Conservation (phyloP, 2,329 filamentous ascomycete species). For the Ophidiomyces ophidiicola region DNA sequence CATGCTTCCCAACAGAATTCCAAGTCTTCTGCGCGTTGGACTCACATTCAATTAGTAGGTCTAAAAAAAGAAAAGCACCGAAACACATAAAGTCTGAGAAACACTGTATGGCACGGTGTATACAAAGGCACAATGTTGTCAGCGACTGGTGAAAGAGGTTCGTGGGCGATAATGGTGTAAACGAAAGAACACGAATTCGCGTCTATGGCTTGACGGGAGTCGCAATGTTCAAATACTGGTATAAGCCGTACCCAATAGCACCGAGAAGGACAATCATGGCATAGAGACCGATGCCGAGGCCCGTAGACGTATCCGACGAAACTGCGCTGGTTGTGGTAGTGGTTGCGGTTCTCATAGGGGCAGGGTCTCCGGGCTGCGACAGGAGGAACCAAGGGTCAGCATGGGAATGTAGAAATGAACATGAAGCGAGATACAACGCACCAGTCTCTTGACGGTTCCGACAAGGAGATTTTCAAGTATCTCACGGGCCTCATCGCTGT, state of each 20-base stretch:
- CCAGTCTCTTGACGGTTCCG: constrained; percentile 67
- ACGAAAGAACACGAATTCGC: neutral
- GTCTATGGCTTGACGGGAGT: constrained; percentile 10
- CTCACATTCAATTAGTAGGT: constrained; percentile 3
- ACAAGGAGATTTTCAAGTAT: constrained; percentile 68
- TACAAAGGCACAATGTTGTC: constrained; percentile 4
- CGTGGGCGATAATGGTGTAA: neutral
- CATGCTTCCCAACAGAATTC: no score
- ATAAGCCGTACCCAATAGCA: constrained; percentile 63
- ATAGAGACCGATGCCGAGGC: constrained; percentile 68
- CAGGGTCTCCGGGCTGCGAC: constrained; percentile 58
- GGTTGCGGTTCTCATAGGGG: constrained; percentile 47
- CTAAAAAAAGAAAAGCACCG: constrained; percentile 1
- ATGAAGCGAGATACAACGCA: constrained; percentile 35
- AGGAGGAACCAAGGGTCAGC: constrained; percentile 4
- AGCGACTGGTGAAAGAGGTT: neutral
- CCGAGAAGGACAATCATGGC: constrained; percentile 67
- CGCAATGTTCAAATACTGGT: constrained; percentile 55
- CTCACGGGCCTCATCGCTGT: constrained; percentile 96
- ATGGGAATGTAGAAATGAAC: constrained; percentile 1
- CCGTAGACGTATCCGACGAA: constrained; percentile 24
- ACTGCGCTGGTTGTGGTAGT: constrained; percentile 37
- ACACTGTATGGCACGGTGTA: constrained; percentile 1
- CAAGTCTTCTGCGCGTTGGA: neutral
- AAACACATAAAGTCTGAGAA: constrained; percentile 3